phyloP scores from a whole-genome alignment of 2,329 filamentous ascomycete species.

The Cytospora piceae region DNA sequence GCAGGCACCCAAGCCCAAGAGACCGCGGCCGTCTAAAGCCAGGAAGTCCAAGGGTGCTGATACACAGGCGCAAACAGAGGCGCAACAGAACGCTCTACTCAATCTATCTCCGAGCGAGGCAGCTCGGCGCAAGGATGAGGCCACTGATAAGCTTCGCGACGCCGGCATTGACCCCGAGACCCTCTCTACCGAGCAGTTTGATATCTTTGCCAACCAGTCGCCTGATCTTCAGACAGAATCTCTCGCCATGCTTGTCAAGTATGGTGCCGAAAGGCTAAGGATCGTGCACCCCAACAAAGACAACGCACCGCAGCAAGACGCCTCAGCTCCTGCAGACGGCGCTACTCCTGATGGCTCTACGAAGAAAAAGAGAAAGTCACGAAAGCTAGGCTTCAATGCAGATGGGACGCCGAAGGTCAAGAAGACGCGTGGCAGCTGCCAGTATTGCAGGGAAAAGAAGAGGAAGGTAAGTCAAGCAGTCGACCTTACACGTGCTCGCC shows the following conservation, averaged over 20 bases:
- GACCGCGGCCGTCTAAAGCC: slow-evolving; percentile 23
- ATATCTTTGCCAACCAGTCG: slow-evolving; percentile 63
- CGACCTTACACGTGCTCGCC: neutral
- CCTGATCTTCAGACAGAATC: slow-evolving; percentile 59
- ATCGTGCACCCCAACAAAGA: slow-evolving; percentile 58
- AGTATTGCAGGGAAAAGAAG: slow-evolving; percentile 39
- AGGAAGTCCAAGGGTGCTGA: slow-evolving; percentile 28
- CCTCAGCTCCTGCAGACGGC: slow-evolving; percentile 27
- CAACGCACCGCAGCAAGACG: slow-evolving; percentile 33
- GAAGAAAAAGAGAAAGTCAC: slow-evolving; percentile 35
- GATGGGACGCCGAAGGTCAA: slow-evolving; percentile 34
- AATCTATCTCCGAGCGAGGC: slow-evolving; percentile 52
- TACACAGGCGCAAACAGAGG: slow-evolving; percentile 14
- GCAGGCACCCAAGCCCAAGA: slow-evolving; percentile 34
- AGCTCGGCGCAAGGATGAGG: slow-evolving; percentile 52
- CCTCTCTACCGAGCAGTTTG: slow-evolving; percentile 59
- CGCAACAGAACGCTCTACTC: slow-evolving; percentile 41
- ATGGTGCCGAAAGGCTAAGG: slow-evolving; percentile 59
- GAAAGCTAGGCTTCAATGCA: slow-evolving; percentile 36
- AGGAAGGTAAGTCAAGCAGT: slow-evolving; percentile 34
- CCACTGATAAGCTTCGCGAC: slow-evolving; percentile 50
- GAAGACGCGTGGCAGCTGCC: slow-evolving; percentile 41
- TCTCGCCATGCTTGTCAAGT: slow-evolving; percentile 58
- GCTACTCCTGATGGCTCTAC: slow-evolving; percentile 33
- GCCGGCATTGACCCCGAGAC: slow-evolving; percentile 56